Conservation (phyloP, 2,329 filamentous ascomycete genomes). For the Fusarium nematophilum region DNA sequence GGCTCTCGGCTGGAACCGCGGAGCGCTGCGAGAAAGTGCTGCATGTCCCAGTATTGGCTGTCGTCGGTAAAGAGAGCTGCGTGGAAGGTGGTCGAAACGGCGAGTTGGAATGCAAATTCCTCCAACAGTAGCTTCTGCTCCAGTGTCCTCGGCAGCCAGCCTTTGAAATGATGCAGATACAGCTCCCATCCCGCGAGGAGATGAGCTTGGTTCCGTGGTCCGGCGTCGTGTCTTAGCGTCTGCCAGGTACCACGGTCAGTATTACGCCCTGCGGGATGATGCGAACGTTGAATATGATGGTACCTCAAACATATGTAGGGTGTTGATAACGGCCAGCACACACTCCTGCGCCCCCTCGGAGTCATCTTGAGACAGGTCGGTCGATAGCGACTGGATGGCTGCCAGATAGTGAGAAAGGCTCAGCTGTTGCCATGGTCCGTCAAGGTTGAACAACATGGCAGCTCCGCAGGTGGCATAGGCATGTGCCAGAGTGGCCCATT, state of each 20-base stretch:
- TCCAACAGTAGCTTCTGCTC: not conserved
- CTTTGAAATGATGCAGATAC: not conserved
- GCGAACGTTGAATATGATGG: not conserved
- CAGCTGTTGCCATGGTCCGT: not conserved
- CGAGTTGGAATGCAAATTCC: slow-evolving; percentile 1
- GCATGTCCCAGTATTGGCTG: not conserved
- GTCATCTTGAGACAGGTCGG: not conserved
- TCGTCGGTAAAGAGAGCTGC: not conserved
- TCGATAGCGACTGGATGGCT: not conserved
- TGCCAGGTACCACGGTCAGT: not conserved
- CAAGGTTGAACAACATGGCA: not conserved
- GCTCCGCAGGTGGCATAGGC: slow-evolving; percentile 2
- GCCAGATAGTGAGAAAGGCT: not conserved
- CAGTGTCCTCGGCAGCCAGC: not conserved
- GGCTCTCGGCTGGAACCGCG: not conserved
- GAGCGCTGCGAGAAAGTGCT: not conserved
- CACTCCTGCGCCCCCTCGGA: not conserved
- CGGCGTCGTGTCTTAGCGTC: not conserved
- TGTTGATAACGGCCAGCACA: not conserved
- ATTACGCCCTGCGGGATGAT: not conserved
- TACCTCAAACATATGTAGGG: slow-evolving; percentile 2
- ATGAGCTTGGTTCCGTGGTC: not conserved
- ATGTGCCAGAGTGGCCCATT: not conserved
- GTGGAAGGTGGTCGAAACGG: not conserved
- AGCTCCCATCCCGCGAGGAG: not conserved